Percentiles rank a stretch among this genome's conserved stretches.
phyloP scores from a whole-genome alignment of 2,329 filamentous ascomycete genomes.

The Claviceps fusiformis region DNA sequence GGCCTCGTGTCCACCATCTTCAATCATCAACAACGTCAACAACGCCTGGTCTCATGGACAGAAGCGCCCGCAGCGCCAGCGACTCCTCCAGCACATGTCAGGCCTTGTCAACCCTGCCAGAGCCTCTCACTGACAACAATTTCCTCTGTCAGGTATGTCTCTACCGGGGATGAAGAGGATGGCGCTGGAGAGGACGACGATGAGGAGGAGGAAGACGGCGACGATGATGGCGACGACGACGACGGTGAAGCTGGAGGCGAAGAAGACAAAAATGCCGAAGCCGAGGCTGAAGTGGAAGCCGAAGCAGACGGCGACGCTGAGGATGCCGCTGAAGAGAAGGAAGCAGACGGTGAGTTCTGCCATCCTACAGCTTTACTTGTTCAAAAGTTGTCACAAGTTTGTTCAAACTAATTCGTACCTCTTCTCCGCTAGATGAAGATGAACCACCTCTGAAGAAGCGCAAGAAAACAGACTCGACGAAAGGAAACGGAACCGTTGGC shows the following conservation, averaged over 20 bases:
- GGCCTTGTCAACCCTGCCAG: background rate
- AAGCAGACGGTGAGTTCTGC: conserved; percentile 20
- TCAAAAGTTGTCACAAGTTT: background rate
- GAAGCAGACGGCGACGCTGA: conserved; percentile 9
- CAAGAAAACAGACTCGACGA: conserved; percentile 27
- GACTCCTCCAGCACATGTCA: background rate
- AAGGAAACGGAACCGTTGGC: conserved; percentile 19
- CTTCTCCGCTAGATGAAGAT: conserved; percentile 14
- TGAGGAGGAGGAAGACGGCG: conserved; percentile 22
- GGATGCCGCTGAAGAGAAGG: conserved; percentile 16
- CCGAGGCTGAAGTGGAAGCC: conserved; percentile 2
- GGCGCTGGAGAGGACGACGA: conserved; percentile 26
- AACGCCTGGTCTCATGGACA: background rate
- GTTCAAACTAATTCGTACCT: background rate
- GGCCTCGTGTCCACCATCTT: background rate
- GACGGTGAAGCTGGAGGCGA: conserved; percentile 15
- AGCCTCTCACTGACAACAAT: background rate
- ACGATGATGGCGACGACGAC: conserved; percentile 19
- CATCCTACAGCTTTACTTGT: background rate
- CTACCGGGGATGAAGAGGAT: conserved; percentile 26
- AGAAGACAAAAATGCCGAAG: conserved; percentile 12
- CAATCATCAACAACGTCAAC: no score
- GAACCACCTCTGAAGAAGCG: conserved; percentile 38
- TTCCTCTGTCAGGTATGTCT: conserved; percentile 19
- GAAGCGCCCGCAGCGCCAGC: background rate